Evolutionary conservation across 1,284 basidiomycete species (phyloP).

Genomic region (Irpex sp.): DNA sequence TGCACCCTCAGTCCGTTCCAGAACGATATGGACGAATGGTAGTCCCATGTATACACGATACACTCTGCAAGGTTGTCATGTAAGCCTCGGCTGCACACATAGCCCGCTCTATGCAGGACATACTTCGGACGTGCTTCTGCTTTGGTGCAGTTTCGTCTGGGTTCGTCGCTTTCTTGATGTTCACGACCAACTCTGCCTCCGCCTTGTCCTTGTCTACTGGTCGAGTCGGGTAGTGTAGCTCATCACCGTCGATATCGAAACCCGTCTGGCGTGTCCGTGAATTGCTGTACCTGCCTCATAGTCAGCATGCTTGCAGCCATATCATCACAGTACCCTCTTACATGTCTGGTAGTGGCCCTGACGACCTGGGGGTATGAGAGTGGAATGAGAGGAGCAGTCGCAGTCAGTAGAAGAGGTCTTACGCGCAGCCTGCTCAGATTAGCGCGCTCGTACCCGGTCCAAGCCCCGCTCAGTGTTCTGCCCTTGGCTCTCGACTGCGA

Average conservation of each 20-base stretch:
- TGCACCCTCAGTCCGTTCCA: constrained; percentile 95
- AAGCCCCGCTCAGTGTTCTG: background rate
- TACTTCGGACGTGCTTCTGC: constrained; percentile 96
- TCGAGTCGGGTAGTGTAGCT: constrained; percentile 88
- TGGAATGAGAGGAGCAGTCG: background rate
- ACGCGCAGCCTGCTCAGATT: background rate
- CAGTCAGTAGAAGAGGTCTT: background rate
- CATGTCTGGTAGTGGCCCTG: constrained; percentile 1
- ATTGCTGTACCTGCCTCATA: constrained; percentile 27
- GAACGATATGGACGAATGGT: constrained; percentile 94
- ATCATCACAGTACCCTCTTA: too few species aligned
- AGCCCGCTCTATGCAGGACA: constrained; percentile 31
- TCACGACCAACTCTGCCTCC: constrained; percentile 85
- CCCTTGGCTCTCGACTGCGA: background rate
- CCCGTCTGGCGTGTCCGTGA: constrained; percentile 30
- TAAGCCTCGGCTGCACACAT: background rate
- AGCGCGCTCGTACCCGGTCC: background rate
- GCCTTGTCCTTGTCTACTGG: constrained; percentile 97
- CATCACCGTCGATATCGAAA: constrained; percentile 71
- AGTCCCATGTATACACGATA: constrained; percentile 98
- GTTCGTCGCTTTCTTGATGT: constrained; percentile 96
- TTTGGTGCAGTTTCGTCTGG: constrained; percentile 91
- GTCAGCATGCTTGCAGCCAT: background rate
- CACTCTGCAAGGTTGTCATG: constrained; percentile 56
- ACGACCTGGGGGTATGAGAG: constrained; percentile 1